A percentile compares a stretch with the other conserved stretches of the same genome.
Conservation (phyloP, 2,329 filamentous ascomycete species). For the Berkeleyomyces basicola region DNA sequence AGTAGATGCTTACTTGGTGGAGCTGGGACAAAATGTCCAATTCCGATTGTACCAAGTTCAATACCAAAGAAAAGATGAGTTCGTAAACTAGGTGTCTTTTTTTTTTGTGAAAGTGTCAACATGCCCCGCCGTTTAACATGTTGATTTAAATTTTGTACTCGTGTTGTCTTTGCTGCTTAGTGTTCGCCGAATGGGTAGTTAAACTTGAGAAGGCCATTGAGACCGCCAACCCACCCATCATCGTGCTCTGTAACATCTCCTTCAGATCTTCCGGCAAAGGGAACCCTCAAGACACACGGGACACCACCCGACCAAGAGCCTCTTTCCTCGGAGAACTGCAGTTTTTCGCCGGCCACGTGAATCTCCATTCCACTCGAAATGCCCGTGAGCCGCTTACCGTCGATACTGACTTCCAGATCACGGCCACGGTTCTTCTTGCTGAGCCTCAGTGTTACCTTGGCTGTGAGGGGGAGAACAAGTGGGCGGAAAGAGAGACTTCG, state of each 20-base stretch:
- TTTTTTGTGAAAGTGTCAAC: background rate
- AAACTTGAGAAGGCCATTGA: slow-evolving; percentile 90
- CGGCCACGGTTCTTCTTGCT: slow-evolving; percentile 64
- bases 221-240: slow-evolving; percentile 88
- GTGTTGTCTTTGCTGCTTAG: background rate
- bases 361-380: slow-evolving; percentile 69
- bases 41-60: background rate
- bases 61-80: background rate
- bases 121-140: background rate
- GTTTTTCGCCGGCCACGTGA: slow-evolving; percentile 60
- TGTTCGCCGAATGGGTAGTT: slow-evolving; percentile 75
- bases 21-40: background rate
- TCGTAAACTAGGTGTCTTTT: background rate
- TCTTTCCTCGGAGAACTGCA: slow-evolving; percentile 73
- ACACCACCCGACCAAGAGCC: slow-evolving; percentile 73
- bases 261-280: slow-evolving; percentile 24
- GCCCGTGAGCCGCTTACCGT: slow-evolving; percentile 52
- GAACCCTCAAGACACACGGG: slow-evolving; percentile 67
- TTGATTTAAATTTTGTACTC: background rate
- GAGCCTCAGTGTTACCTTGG: slow-evolving; percentile 64
- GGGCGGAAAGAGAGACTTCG: slow-evolving; percentile 84
- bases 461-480: slow-evolving; percentile 73
- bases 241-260: slow-evolving; percentile 39
- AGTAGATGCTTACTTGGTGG: background rate
- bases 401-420: slow-evolving; percentile 64